These are phyloP conservation scores for Yamadazyma trypodendri DNA, from an alignment of 1,139 yeast species.

Conservation along the genomic window DNA sequence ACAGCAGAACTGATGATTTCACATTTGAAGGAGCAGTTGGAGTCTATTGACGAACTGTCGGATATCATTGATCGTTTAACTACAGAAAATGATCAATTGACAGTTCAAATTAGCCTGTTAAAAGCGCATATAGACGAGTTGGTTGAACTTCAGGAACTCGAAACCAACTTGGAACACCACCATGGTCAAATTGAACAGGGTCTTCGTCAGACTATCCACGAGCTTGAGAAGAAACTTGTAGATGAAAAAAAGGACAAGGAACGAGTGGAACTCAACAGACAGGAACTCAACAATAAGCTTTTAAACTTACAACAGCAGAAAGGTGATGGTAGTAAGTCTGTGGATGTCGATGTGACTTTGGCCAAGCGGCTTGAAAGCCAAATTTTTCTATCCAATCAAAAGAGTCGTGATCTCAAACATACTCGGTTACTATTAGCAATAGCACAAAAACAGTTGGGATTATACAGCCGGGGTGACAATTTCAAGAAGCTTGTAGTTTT, in stretches of 20 bases:
- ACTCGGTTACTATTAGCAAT: constrained; percentile 5
- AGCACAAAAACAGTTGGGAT: constrained; percentile 2
- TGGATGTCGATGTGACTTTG: background rate
- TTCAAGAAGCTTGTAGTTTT: background rate
- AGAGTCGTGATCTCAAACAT: constrained; percentile 6
- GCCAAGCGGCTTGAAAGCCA: constrained; percentile 8
- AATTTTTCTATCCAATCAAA: constrained; percentile 7
- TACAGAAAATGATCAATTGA: constrained; percentile 49
- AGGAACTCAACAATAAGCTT: background rate
- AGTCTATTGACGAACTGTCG: constrained; percentile 43
- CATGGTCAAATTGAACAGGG: constrained; percentile 58
- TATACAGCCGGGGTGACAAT: background rate
- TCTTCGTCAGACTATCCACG: constrained; percentile 43
- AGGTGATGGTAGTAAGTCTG: background rate
- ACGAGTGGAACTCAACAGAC: background rate
- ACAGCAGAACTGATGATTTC: constrained; percentile 41
- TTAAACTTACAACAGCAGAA: background rate
- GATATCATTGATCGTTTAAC: constrained; percentile 56
- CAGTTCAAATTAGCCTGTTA: constrained; percentile 36
- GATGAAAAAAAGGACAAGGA: background rate
- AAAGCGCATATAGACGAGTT: constrained; percentile 51
- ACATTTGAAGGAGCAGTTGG: constrained; percentile 46
- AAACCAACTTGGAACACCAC: constrained; percentile 60
- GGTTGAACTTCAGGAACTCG: constrained; percentile 58
- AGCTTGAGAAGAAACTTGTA: constrained; percentile 15